Percentiles rank a stretch among this genome's conserved stretches.
phyloP scores from a whole-genome alignment of 208 protist species.

The Crithidia sp. region DNA sequence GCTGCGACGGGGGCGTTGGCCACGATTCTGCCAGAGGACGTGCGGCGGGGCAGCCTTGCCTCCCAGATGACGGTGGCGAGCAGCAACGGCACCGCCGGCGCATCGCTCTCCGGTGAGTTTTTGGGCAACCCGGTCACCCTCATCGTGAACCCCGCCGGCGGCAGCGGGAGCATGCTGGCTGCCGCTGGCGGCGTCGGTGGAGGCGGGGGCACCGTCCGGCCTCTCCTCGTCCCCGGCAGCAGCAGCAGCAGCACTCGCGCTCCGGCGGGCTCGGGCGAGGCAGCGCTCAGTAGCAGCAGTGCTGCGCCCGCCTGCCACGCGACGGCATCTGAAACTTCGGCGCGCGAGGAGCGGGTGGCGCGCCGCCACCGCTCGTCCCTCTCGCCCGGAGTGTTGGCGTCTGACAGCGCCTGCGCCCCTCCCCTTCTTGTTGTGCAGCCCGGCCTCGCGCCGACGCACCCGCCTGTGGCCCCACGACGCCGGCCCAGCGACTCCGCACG shows the following conservation, averaged over 20 bases:
- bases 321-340: neutral
- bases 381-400: neutral
- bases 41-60: neutral
- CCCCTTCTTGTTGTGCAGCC: neutral
- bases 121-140: conserved; percentile 1
- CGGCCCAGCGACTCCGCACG: neutral
- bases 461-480: neutral
- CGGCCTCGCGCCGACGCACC: neutral
- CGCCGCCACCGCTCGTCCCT: neutral
- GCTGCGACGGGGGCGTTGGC: neutral
- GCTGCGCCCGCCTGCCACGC: neutral
- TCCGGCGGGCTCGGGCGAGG: no score
- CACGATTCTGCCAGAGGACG: neutral
- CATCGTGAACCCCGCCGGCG: neutral
- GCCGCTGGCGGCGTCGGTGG: neutral
- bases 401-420: neutral
- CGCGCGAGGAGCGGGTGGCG: conserved; percentile 3
- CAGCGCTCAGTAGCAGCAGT: neutral
- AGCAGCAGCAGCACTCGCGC: neutral
- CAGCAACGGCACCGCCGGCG: neutral
- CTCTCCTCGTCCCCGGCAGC: neutral
- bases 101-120: neutral
- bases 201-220: neutral
- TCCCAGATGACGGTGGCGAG: neutral
- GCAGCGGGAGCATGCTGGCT: neutral